phyloP scores from a whole-genome alignment of 768 basidiomycete species.

The Gymnopilus junonius region DNA sequence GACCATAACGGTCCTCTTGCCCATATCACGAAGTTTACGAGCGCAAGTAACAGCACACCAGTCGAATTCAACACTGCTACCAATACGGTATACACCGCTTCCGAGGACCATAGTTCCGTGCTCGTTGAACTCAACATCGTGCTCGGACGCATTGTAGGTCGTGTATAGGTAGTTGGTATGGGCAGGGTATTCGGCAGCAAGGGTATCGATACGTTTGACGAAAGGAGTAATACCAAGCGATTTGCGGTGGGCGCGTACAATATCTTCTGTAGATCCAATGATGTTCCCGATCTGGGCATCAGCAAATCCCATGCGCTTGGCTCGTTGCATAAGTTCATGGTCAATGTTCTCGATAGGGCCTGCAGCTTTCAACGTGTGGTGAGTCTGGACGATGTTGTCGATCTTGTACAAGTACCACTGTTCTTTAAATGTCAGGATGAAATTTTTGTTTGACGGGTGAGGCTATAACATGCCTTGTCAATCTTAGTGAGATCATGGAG shows the following conservation, averaged over 20 bases:
- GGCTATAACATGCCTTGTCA: slow-evolving; percentile 69
- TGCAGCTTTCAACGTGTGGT: slow-evolving; percentile 71
- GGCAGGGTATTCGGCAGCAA: slow-evolving; percentile 98
- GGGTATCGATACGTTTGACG: slow-evolving; percentile 98
- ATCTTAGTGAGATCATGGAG: slow-evolving; percentile 97
- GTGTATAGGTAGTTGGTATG: slow-evolving; percentile 99
- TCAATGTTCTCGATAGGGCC: slow-evolving; percentile 72
- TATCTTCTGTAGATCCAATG: slow-evolving; percentile 70
- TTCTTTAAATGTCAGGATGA: slow-evolving; percentile 1
- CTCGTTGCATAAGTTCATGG: slow-evolving; percentile 78
- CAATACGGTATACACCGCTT: slow-evolving; percentile 97
- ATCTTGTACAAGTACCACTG: slow-evolving; percentile 99
- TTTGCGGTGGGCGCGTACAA: slow-evolving; percentile 87
- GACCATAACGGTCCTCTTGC: slow-evolving; percentile 97
- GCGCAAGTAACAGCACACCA: slow-evolving; percentile 99
- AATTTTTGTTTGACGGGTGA: not conserved
- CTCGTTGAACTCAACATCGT: slow-evolving; percentile 95
- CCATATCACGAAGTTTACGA: slow-evolving; percentile 88
- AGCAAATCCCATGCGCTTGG: slow-evolving; percentile 96
- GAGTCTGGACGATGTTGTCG: slow-evolving; percentile 95
- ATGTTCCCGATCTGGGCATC: slow-evolving; percentile 91
- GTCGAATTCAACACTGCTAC: slow-evolving; percentile 98
- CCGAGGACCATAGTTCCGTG: slow-evolving; percentile 99
- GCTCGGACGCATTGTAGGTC: slow-evolving; percentile 95
- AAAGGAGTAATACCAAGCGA: slow-evolving; percentile 89